Percentiles rank a stretch among this genome's conserved stretches.
These are phyloP conservation scores for Ceriops zippeliana DNA, from an alignment of 345 rosid genomes.

Conservation along the genomic window DNA sequence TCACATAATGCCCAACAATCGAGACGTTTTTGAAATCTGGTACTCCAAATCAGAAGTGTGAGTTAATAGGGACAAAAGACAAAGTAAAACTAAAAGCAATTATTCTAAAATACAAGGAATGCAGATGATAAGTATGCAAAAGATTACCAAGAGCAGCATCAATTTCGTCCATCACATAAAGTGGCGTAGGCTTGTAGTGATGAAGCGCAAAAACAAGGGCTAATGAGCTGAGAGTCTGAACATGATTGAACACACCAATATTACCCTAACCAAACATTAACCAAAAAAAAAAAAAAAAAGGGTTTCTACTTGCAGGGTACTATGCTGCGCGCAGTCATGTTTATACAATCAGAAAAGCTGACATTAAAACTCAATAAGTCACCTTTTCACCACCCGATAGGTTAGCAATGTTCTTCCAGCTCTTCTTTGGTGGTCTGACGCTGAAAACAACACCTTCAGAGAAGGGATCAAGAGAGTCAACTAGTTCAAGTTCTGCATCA, in stretches of 20 bases:
- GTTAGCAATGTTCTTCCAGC: constrained; percentile 97
- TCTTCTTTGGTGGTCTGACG: constrained; percentile 96
- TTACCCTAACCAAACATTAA: background rate
- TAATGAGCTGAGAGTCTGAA: constrained; percentile 93
- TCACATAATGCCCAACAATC: constrained; percentile 95
- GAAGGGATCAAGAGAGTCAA: constrained; percentile 96
- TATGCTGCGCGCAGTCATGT: background rate
- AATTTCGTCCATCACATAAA: constrained; percentile 96
- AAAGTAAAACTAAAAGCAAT: background rate
- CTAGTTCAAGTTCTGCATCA: constrained; percentile 96
- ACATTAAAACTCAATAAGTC: background rate
- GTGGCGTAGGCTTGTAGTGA: constrained; percentile 99
- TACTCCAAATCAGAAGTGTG: constrained; percentile 11
- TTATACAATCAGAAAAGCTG: background rate
- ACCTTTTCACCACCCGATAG: constrained; percentile 99
- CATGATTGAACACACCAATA: background rate
- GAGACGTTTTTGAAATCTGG: constrained; percentile 98
- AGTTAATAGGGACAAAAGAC: constrained; percentile 1
- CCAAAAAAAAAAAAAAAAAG: background rate
- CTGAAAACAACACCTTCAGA: constrained; percentile 98
- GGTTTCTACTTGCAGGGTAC: background rate
- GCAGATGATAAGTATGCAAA: background rate
- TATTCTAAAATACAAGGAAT: constrained; percentile 4
- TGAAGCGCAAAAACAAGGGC: constrained; percentile 98
- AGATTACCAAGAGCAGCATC: constrained; percentile 92